Evolutionary conservation across 148 eudicot species (phyloP), one percentile per base, ranked within the genome.

Genomic region (Dysphania ambrosioides): DNA sequence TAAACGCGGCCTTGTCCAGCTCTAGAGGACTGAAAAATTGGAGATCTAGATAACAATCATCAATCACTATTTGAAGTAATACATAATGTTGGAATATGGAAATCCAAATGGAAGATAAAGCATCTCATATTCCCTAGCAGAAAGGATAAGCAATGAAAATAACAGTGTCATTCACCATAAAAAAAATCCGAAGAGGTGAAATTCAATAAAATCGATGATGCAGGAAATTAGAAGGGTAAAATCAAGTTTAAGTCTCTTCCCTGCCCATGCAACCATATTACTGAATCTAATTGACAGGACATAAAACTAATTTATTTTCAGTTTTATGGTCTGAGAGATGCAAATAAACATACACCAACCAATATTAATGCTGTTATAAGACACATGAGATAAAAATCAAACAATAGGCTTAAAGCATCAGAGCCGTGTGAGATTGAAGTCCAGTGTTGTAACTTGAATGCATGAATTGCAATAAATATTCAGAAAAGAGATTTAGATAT

Each of bases 1-100:
- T 73, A 75, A 95, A 92, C 65, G 90, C 94, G 60, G 79, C 72
- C 81, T 84, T 86, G 73, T 89, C 92, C 41, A 92, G 80, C 84
- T 86, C 90, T 85, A 95, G 18, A 27, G 87, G 78, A 55, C 99
- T 95, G n/a, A 72, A 67, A 72, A 58, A 66, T n/a, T 23, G 32
- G 61, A 72, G 44, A 42, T 34, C 0, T 5, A 7, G 13, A 42
- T 44, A 58, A 71, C 60, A 71, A 57, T 59, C 26, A 24, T 69
- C 41, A 61, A 70, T 44, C 13, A 40, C 41, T 40, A 6, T 31
- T 16, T 27, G 26, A 57, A 62, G 51, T 59, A 78, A 8, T 65
- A 16, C 34, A 18, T 59, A 27, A n/a, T n/a, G n/a, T n/a, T 58
- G 68, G 15, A 30, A 19, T 23, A 15, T 29, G 24, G 21, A 26